Percentiles rank a stretch among this genome's conserved stretches.
Conservation (phyloP, 2,329 filamentous ascomycete species). For the Penicillium brasilianum region DNA sequence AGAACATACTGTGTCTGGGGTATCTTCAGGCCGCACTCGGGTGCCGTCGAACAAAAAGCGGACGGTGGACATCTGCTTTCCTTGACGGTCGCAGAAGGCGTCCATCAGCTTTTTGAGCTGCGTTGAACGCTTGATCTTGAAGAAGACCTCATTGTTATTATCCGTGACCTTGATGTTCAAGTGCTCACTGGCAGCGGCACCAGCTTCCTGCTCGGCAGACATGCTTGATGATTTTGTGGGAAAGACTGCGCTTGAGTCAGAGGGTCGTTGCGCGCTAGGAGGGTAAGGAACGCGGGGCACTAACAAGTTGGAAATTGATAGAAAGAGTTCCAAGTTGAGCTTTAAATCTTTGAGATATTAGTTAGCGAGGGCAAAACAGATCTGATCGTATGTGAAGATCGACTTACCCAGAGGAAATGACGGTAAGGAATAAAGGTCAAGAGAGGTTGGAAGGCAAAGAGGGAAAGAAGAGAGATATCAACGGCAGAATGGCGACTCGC, state of each 20-base stretch:
- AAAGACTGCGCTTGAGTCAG: constrained; percentile 9
- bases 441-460: constrained; percentile 14
- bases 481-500: constrained; percentile 33
- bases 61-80: constrained; percentile 81
- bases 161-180: constrained; percentile 99
- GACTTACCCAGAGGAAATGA: constrained; percentile 12
- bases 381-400: not conserved
- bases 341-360: not conserved
- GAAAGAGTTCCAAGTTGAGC: not conserved
- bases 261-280: not conserved
- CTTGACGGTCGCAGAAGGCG: constrained; percentile 95
- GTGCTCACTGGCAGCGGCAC: constrained; percentile 68
- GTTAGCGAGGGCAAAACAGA: not conserved
- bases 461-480: constrained; percentile 35
- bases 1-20: constrained; percentile 83
- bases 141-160: constrained; percentile 99
- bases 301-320: constrained; percentile 9
- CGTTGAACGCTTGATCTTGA: constrained; percentile 98
- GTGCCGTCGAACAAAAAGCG: constrained; percentile 97
- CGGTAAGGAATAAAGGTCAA: not conserved
- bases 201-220: constrained; percentile 28
- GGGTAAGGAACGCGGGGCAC: constrained; percentile 17
- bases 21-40: constrained; percentile 86
- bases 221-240: constrained; percentile 14
- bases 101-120: constrained; percentile 98